phyloP scores from a whole-genome alignment of 495 filamentous ascomycete genomes.

The Glonium stellatum region DNA sequence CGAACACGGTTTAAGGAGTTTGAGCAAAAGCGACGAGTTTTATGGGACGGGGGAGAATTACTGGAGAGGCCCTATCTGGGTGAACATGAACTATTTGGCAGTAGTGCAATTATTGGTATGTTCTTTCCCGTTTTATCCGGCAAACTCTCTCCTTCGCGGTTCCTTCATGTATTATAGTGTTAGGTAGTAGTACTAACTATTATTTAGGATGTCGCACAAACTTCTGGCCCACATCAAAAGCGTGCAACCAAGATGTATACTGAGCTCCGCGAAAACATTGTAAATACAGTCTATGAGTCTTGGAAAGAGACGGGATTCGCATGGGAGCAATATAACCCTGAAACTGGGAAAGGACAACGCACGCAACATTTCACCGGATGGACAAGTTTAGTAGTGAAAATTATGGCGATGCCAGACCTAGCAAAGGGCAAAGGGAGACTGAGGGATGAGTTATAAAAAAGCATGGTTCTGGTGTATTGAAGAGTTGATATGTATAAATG shows the following conservation, averaged over 20 bases:
- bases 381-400: constrained; percentile 91
- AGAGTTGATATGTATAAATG: too few relatives aligned
- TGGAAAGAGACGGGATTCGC: constrained; percentile 94
- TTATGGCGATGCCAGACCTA: constrained; percentile 80
- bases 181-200: constrained; percentile 19
- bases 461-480: too few relatives aligned
- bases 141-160: constrained; percentile 8
- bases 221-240: constrained; percentile 58
- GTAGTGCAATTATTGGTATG: constrained; percentile 76
- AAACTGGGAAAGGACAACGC: constrained; percentile 83
- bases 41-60: constrained; percentile 94
- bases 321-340: constrained; percentile 97
- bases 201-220: constrained; percentile 47
- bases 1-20: constrained; percentile 72
- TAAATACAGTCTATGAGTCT: constrained; percentile 77
- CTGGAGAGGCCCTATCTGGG: constrained; percentile 93
- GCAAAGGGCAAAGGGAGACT: not conserved
- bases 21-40: constrained; percentile 74
- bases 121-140: not conserved
- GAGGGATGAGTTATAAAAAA: constrained; percentile 35
- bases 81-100: constrained; percentile 93
- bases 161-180: too few relatives aligned
- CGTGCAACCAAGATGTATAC: constrained; percentile 70
- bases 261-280: constrained; percentile 70
- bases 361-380: constrained; percentile 98